A percentile compares a stretch with the other conserved stretches of the same genome.
phyloP scores from a whole-genome alignment of 108 stramenopile genomes.

The Asterionellopsis glacialis region DNA sequence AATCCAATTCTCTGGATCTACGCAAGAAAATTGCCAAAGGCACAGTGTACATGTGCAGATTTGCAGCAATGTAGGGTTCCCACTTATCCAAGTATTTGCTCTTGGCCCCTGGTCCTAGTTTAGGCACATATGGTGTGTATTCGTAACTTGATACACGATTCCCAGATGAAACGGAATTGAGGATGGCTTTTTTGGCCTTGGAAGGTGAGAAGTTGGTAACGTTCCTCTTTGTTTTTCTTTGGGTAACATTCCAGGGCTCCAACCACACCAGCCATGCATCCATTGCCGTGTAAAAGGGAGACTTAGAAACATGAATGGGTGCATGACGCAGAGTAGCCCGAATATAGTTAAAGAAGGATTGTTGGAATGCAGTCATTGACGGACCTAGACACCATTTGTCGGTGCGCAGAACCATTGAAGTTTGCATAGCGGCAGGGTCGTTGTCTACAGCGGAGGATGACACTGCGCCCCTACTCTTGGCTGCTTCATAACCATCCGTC shows the following conservation, averaged over 20 bases:
- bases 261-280: conserved; percentile 81
- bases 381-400: conserved; percentile 50
- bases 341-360: conserved; percentile 64
- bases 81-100: conserved; percentile 58
- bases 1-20: conserved; percentile 86
- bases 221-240: background rate
- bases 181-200: conserved; percentile 7
- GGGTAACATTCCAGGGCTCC: conserved; percentile 73
- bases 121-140: background rate
- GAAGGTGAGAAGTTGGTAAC: background rate
- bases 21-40: conserved; percentile 85
- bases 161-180: conserved; percentile 4
- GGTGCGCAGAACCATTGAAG: background rate
- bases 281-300: conserved; percentile 68
- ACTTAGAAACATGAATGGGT: conserved; percentile 51
- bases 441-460: conserved; percentile 8
- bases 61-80: conserved; percentile 80
- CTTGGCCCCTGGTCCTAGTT: conserved; percentile 47
- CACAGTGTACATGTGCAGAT: conserved; percentile 70
- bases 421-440: conserved; percentile 11
- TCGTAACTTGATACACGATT: background rate
- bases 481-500: conserved; percentile 4
- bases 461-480: conserved; percentile 17
- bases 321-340: conserved; percentile 66
- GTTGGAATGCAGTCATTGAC: conserved; percentile 52